phyloP scores from a whole-genome alignment of 2,329 filamentous ascomycete species.

The Nectriaceae sp. region DNA sequence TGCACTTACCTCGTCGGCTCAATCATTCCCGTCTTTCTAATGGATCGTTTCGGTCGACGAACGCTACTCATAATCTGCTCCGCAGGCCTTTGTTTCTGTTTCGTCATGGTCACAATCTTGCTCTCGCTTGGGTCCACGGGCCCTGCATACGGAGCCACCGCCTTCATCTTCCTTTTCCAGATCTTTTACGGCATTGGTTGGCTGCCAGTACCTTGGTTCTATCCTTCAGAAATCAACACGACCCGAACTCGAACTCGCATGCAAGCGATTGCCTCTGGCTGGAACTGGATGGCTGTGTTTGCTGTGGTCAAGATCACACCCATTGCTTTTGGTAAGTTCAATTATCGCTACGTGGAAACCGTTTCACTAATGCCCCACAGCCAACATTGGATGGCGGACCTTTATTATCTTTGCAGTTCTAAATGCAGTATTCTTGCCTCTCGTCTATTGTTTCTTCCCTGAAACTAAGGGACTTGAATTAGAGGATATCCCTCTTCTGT shows the following conservation, averaged over 20 bases:
- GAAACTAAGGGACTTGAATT: constrained; percentile 40
- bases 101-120: constrained; percentile 41
- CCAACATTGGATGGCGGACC: constrained; percentile 27
- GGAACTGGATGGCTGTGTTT: constrained; percentile 17
- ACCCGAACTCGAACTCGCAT: constrained; percentile 41
- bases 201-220: constrained; percentile 46
- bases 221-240: constrained; percentile 42
- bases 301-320: constrained; percentile 2
- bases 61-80: constrained; percentile 42
- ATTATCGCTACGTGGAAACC: not conserved
- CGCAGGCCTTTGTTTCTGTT: constrained; percentile 44
- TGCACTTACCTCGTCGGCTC: constrained; percentile 42
- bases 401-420: constrained; percentile 33
- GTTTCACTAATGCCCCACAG: not conserved
- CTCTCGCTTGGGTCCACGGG: constrained; percentile 33
- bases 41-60: constrained; percentile 32
- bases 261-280: constrained; percentile 37
- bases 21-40: constrained; percentile 40
- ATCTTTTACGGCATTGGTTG: constrained; percentile 43
- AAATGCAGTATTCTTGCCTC: constrained; percentile 29
- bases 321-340: not conserved
- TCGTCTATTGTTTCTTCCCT: constrained; percentile 32
- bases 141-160: constrained; percentile 42
- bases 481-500: constrained; percentile 36
- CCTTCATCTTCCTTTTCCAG: constrained; percentile 48